A percentile compares a stretch with the other conserved stretches of the same genome.
These are phyloP conservation scores for Sporothrix luriei DNA, from an alignment of 2,329 filamentous ascomycete species.

Conservation along the genomic window DNA sequence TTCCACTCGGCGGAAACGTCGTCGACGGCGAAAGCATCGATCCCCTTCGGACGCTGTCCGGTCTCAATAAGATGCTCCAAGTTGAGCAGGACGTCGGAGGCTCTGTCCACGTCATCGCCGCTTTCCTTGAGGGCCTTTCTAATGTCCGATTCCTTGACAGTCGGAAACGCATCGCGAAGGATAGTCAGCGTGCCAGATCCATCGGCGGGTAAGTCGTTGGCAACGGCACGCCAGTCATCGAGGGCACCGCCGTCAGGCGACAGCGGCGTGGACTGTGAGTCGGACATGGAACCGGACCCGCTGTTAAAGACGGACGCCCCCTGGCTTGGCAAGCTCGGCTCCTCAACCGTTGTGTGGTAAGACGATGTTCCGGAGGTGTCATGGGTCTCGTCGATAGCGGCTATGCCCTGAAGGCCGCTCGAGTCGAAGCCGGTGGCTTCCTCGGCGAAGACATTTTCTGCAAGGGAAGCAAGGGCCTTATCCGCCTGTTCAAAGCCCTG, in stretches of 20 bases:
- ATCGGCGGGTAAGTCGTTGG: constrained; percentile 54
- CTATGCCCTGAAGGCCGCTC: constrained; percentile 58
- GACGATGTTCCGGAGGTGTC: constrained; percentile 3
- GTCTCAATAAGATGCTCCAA: constrained; percentile 74
- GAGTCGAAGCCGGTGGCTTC: constrained; percentile 78
- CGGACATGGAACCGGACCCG: constrained; percentile 1
- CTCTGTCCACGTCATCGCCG: constrained; percentile 65
- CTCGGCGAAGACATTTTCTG: constrained; percentile 64
- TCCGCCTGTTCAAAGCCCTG: constrained; percentile 62
- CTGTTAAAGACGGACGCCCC: constrained; percentile 15
- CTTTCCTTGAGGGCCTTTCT: constrained; percentile 67
- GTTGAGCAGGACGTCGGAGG: constrained; percentile 80
- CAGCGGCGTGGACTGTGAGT: constrained; percentile 29
- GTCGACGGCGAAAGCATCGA: constrained; percentile 77
- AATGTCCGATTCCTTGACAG: constrained; percentile 67
- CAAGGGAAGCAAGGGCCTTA: constrained; percentile 65
- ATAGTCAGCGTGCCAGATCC: constrained; percentile 46
- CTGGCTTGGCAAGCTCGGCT: constrained; percentile 24
- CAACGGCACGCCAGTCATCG: constrained; percentile 42
- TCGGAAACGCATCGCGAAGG: constrained; percentile 72
- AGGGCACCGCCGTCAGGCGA: constrained; percentile 25
- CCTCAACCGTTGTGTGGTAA: constrained; percentile 8
- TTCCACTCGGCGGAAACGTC: constrained; percentile 35
- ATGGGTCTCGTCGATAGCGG: neutral
- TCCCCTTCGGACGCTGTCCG: constrained; percentile 65